Conservation (phyloP, 331 rosid genomes). For the Telfairia occidentalis region DNA sequence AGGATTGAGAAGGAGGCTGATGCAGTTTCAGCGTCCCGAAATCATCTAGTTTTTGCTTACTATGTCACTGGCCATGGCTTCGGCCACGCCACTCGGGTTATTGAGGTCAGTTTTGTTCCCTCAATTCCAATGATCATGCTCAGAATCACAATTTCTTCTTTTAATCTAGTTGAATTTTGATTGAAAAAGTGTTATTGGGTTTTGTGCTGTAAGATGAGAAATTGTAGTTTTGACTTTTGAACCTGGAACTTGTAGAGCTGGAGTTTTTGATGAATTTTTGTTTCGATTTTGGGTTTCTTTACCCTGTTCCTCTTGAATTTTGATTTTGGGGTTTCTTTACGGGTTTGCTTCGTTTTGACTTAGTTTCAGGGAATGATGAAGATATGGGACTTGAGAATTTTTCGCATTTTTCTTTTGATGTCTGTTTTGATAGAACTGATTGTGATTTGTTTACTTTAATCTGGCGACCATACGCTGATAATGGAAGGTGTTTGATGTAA, state of each 20-base stretch:
- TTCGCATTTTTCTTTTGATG: background rate
- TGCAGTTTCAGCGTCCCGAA: conserved; percentile 72
- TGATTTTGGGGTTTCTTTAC: background rate
- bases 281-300: background rate
- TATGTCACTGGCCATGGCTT: conserved; percentile 97
- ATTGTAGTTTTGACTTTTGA: background rate
- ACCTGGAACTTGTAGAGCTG: too few relatives aligned
- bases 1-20: conserved; percentile 59
- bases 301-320: background rate
- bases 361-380: background rate
- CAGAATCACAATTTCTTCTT: too few relatives aligned
- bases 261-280: background rate
- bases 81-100: conserved; percentile 95
- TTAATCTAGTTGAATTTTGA: background rate
- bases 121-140: background rate
- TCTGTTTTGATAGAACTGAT: background rate
- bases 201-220: background rate
- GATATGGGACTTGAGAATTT: background rate
- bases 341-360: background rate
- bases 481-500: background rate
- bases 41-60: conserved; percentile 85
- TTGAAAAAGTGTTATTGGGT: background rate
- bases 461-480: background rate
- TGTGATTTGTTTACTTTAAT: background rate
- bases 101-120: conserved; percentile 40